phyloP scores from a whole-genome alignment of 139 green algal species.

The Nannochloris sp. region DNA sequence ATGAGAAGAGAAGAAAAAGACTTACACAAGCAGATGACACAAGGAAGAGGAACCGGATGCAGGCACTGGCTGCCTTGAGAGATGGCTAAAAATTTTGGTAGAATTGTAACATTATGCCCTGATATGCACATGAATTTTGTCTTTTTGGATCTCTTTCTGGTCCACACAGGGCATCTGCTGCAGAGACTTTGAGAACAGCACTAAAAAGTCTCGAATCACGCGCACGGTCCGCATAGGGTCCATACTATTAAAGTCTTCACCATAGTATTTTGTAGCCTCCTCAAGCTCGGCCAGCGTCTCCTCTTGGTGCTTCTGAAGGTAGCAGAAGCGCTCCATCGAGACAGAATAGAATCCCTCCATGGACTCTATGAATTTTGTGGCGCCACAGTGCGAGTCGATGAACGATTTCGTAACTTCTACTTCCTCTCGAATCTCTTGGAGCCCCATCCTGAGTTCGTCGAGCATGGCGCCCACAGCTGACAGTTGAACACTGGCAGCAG shows the following conservation, averaged over 20 bases:
- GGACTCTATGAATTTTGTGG: constrained; percentile 21
- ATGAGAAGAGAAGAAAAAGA: constrained; percentile 18
- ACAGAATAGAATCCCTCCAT: constrained; percentile 37
- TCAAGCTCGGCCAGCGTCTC: constrained; percentile 20
- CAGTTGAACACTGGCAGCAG: constrained; percentile 51
- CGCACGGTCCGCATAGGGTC: constrained; percentile 39
- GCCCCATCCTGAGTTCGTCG: constrained; percentile 36
- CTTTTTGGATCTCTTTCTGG: not conserved
- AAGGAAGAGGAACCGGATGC: constrained; percentile 37
- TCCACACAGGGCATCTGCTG: constrained; percentile 23
- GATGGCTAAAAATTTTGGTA: constrained; percentile 26
- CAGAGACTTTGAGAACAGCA: constrained; percentile 42
- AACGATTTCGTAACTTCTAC: constrained; percentile 10
- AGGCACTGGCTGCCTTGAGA: constrained; percentile 32
- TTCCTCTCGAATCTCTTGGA: constrained; percentile 31
- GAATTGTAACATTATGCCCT: no score
- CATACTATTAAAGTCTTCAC: constrained; percentile 33
- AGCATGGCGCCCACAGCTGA: constrained; percentile 34
- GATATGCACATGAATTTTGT: not conserved
- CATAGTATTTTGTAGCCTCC: constrained; percentile 41
- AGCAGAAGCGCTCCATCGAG: constrained; percentile 15
- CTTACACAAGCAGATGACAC: constrained; percentile 40
- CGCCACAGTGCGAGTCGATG: not conserved
- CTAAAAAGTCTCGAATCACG: constrained; percentile 47
- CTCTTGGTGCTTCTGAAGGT: constrained; percentile 30